These are phyloP conservation scores for Angomonas desouzai DNA, from an alignment of 208 protist species.

Conservation along the genomic window DNA sequence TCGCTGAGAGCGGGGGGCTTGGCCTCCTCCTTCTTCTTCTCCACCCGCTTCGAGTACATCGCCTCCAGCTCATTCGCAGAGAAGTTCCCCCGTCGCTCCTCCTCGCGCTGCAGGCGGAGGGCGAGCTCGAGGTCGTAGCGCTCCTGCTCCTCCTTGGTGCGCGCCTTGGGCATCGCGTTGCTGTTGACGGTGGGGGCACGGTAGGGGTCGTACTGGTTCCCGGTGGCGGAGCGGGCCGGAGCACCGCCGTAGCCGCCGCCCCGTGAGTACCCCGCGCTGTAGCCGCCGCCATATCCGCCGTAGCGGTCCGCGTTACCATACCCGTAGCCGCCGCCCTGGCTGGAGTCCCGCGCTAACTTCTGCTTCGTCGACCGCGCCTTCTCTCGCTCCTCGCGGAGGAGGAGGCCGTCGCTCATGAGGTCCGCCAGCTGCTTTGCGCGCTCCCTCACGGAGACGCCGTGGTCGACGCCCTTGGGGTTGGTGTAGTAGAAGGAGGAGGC, in stretches of 20 bases:
- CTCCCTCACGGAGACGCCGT: slow-evolving; percentile 85
- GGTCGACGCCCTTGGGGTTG: slow-evolving; percentile 81
- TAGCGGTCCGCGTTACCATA: slow-evolving; percentile 23
- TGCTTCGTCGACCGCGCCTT: slow-evolving; percentile 60
- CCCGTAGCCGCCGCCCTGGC: slow-evolving; percentile 26
- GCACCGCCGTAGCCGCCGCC: slow-evolving; percentile 13
- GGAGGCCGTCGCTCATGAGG: slow-evolving; percentile 69
- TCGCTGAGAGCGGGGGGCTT: slow-evolving; percentile 20
- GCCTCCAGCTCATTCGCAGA: slow-evolving; percentile 60
- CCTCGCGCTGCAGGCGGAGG: slow-evolving; percentile 78
- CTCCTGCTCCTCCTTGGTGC: slow-evolving; percentile 81
- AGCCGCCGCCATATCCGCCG: slow-evolving; percentile 21
- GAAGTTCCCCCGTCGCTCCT: slow-evolving; percentile 69
- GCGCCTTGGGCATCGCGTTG: slow-evolving; percentile 19
- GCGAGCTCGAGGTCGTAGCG: slow-evolving; percentile 82
- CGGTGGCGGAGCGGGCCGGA: not conserved
- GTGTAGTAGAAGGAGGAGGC: slow-evolving; percentile 82
- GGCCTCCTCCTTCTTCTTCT: slow-evolving; percentile 18
- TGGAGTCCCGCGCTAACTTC: slow-evolving; percentile 57
- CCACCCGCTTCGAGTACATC: slow-evolving; percentile 57
- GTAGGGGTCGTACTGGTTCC: slow-evolving; percentile 26
- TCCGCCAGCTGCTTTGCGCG: slow-evolving; percentile 77
- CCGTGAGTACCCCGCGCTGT: slow-evolving; percentile 7
- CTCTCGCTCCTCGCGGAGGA: slow-evolving; percentile 75
- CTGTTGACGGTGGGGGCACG: slow-evolving; percentile 6